Evolutionary conservation across 2,329 filamentous ascomycete genomes (phyloP), one percentile per base, ranked within the genome.

Genomic region (Zasmidium angulare): DNA sequence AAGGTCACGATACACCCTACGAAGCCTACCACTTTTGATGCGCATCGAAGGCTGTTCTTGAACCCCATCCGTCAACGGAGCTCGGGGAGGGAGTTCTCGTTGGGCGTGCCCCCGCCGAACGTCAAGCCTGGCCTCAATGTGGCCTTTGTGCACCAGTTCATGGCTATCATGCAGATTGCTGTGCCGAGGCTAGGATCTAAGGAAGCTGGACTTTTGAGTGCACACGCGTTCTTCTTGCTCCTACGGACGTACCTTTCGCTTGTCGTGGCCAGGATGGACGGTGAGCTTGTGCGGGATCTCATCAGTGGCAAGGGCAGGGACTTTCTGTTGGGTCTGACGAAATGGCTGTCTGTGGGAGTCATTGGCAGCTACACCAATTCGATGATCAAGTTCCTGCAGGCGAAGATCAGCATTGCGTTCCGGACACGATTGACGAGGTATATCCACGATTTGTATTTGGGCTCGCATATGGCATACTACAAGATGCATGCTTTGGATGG

Each of bases 301-400:
- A 93, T 99, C n/a, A 92, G 91, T 10, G 95, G 95, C 10, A 93
- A 97, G 69, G 93, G 93, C 19, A 92, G 87, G 69, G 84, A 86
- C 0, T 99, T 99, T 73, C 79, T 95, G 9, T 90, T 88, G 86
- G 95, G 95, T 4, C 89, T 99, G 50, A 74, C 88, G 51, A 97
- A 98, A 81, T 99, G 95, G 95, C 92, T 93, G 65, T 92, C 93
- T 2, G 88, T 99, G 36, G 95, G 95, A 46, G 91, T 90, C 1
- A 87, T 98, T 64, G 93, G 93, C 9, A 96, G 93, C 0, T 99
- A 99, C 72, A 97, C 93, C 53, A 99, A 99, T 75, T 92, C 93
- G 56, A 97, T 96, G 89, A 99, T 99, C 81, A 98, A 98, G 76
- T 99, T 90, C 77, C 83, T 99, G 63, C 93, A 99, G 76, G 93